Evolutionary conservation across 768 basidiomycete genomes (phyloP).

Genomic region (Omphalotus guepiniiformis): DNA sequence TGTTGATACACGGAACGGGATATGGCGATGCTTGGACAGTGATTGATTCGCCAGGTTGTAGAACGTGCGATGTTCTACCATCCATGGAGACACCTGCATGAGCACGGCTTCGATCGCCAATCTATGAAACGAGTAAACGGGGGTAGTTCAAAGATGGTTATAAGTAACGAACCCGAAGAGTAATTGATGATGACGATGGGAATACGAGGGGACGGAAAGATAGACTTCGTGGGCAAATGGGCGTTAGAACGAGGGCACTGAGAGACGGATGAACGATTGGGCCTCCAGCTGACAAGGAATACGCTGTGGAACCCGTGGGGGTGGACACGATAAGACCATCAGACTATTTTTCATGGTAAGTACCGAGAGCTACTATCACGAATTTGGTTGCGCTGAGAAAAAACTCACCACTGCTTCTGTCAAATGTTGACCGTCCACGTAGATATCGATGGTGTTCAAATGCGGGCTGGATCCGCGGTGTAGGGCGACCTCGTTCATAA

Average conservation of each 20-base stretch:
- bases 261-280: slow-evolving; percentile 94
- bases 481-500: slow-evolving; percentile 94
- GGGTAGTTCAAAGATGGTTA: no score
- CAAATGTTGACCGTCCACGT: slow-evolving; percentile 89
- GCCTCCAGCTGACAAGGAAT: slow-evolving; percentile 92
- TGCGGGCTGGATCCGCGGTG: slow-evolving; percentile 92
- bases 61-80: slow-evolving; percentile 77
- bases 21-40: slow-evolving; percentile 80
- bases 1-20: slow-evolving; percentile 91
- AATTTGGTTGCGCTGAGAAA: not conserved
- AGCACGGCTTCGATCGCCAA: slow-evolving; percentile 80
- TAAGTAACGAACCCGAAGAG: slow-evolving; percentile 61
- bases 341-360: slow-evolving; percentile 45
- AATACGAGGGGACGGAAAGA: slow-evolving; percentile 91
- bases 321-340: slow-evolving; percentile 94
- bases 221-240: slow-evolving; percentile 92
- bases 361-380: slow-evolving; percentile 7
- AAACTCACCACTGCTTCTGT: slow-evolving; percentile 88
- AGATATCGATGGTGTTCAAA: slow-evolving; percentile 90
- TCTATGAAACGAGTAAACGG: slow-evolving; percentile 37
- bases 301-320: slow-evolving; percentile 94
- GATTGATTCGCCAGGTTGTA: slow-evolving; percentile 83
- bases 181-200: slow-evolving; percentile 74
- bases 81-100: slow-evolving; percentile 86
- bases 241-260: slow-evolving; percentile 86